Evolutionary conservation across 176 grass and related monocot species (phyloP).

Genomic region (Carex kokanica): DNA sequence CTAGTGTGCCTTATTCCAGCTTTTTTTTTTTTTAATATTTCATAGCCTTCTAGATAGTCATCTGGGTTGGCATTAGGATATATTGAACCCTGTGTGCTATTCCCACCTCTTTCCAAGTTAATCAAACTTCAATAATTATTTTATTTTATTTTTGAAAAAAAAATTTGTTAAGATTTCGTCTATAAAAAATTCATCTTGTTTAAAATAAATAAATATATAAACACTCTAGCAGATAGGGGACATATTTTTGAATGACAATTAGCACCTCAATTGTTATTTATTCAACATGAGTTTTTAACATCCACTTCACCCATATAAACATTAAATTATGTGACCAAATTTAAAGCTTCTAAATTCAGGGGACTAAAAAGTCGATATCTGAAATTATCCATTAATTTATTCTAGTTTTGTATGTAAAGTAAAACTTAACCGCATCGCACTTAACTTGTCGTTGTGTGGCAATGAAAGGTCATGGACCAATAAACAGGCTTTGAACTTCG

Average conservation of each 20-base stretch:
- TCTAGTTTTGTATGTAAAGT: neutral
- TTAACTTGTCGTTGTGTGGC: neutral
- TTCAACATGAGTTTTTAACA: neutral
- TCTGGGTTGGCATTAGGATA: neutral
- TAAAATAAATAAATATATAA: too few relatives aligned
- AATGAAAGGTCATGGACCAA: constrained; percentile 10
- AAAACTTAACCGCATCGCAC: neutral
- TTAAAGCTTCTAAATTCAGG: neutral
- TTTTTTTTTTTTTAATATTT: neutral
- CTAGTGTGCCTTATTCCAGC: neutral
- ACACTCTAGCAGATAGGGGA: too few relatives aligned
- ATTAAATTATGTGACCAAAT: neutral
- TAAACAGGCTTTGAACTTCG: constrained; percentile 17
- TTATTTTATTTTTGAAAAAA: too few relatives aligned
- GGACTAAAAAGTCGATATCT: neutral
- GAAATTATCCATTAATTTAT: neutral
- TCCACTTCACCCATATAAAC: too few relatives aligned
- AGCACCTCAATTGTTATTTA: neutral
- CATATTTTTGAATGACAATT: too few relatives aligned
- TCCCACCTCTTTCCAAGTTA: neutral
- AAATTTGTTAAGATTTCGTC: too few relatives aligned
- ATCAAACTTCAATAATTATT: neutral
- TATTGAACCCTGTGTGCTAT: neutral
- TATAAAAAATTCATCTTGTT: too few relatives aligned
- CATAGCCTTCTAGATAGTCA: neutral